Percentiles rank a stretch among this genome's conserved stretches.
Evolutionary conservation across 495 filamentous ascomycete species (phyloP).

Genomic region (Aspergillus indologenus): DNA sequence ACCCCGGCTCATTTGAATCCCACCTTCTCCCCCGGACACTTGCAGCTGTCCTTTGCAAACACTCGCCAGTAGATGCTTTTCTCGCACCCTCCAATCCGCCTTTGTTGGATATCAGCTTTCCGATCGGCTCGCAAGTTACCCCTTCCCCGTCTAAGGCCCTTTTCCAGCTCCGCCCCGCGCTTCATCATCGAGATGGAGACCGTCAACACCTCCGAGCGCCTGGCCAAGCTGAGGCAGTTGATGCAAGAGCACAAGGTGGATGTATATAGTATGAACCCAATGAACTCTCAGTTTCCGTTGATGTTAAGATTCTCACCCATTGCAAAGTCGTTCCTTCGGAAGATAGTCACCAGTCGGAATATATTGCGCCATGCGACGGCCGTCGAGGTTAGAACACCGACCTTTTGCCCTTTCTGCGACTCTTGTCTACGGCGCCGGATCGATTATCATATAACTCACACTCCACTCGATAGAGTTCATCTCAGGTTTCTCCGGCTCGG

Average conservation of each 20-base stretch:
- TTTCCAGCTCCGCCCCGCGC: slow-evolving; percentile 36
- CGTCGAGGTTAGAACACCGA: slow-evolving; percentile 62
- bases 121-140: slow-evolving; percentile 31
- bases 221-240: slow-evolving; percentile 72
- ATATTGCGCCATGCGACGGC: slow-evolving; percentile 90
- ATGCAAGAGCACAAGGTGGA: slow-evolving; percentile 89
- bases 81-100: slow-evolving; percentile 33
- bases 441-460: slow-evolving; percentile 15
- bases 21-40: slow-evolving; percentile 18
- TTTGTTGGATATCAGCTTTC: slow-evolving; percentile 33
- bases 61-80: slow-evolving; percentile 39
- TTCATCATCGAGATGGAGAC: slow-evolving; percentile 69
- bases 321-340: slow-evolving; percentile 89
- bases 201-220: slow-evolving; percentile 75
- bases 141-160: slow-evolving; percentile 31
- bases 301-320: slow-evolving; percentile 17
- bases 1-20: slow-evolving; percentile 9
- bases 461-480: slow-evolving; percentile 62
- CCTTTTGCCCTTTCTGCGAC: slow-evolving; percentile 6
- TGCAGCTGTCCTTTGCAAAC: slow-evolving; percentile 16
- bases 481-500: slow-evolving; percentile 92
- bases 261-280: slow-evolving; percentile 75
- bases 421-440: neutral
- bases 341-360: slow-evolving; percentile 97
- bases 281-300: slow-evolving; percentile 5